Conservation (phyloP, 208 protist genomes). For the Lotmaria passim region DNA sequence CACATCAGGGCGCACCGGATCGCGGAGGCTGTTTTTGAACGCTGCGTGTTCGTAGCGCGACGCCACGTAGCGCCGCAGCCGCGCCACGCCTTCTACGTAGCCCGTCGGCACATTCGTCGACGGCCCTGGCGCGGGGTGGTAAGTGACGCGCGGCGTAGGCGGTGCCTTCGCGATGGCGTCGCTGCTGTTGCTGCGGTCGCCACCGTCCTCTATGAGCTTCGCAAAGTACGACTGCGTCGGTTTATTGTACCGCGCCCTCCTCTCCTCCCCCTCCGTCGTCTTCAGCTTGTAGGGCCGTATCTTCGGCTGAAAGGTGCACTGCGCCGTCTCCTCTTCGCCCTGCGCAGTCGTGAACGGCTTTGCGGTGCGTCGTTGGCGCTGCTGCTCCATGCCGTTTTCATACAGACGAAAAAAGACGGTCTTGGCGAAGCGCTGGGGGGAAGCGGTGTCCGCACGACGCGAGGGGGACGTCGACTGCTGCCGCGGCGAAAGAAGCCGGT, state of each 20-base stretch:
- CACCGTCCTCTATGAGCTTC: conserved; percentile 41
- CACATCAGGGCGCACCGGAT: conserved; percentile 20
- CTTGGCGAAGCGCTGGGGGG: background rate
- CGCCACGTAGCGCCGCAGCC: conserved; percentile 54
- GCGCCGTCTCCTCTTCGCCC: background rate
- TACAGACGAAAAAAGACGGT: conserved; percentile 38
- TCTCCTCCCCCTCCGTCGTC: background rate
- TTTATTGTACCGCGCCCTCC: conserved; percentile 37
- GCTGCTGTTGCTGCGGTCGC: background rate
- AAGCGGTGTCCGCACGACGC: background rate
- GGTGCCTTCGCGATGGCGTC: conserved; percentile 42
- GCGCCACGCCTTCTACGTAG: conserved; percentile 82
- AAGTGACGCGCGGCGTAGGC: conserved; percentile 56
- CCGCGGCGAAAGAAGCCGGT: background rate
- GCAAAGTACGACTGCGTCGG: conserved; percentile 70
- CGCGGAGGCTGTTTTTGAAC: conserved; percentile 38
- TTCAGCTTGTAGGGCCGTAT: conserved; percentile 14
- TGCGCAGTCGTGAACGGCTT: background rate
- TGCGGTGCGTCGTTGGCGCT: conserved; percentile 9
- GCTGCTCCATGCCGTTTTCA: conserved; percentile 33
- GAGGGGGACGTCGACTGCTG: background rate
- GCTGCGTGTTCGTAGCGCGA: conserved; percentile 21
- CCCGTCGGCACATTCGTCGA: conserved; percentile 66
- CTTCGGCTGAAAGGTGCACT: conserved; percentile 24
- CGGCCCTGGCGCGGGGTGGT: conserved; percentile 59